Base-by-base conservation (phyloP, 2,329 filamentous ascomycete species). In the Calonectria hongkongensis region DNA sequence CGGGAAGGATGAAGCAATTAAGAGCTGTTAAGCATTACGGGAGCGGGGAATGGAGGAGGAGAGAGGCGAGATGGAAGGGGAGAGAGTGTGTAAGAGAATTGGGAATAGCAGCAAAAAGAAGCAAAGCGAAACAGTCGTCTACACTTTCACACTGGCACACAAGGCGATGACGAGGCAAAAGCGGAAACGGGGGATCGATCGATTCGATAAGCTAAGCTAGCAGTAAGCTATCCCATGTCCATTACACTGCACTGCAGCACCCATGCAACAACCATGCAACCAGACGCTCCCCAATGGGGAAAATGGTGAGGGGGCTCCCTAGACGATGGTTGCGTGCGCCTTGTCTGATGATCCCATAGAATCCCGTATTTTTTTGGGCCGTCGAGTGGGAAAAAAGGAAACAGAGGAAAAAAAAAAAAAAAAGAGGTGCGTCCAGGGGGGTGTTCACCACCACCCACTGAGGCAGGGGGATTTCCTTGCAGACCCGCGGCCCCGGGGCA, bases 11-110 rank as follows among this genome's bases (percentile, higher is more conserved):
- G 68, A 68, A 71, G 76, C 71, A 74, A 73, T 70, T 65, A 74
- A 75, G 70, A 18, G 69, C 70, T 48, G 73, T 64, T 79, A 73
- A 78, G 45, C 70, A 66, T 66, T 66, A 68, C 43, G 63, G 72
- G 66, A 63, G 66, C 62, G 62, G 67, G 27, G 45, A 66, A 69
- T 68, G 70, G 72, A 70, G 50, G 64, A 63, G 63, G 39, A 67
- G 70, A 71, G 64, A 67, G 65, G 73, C 71, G 64, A 66, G 65
- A 56, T 66, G 48, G 68, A 73, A 63, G 54, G 56, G 39, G 27
- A 48, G 54, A 54, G 54, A 54, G 33, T 33, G 63, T 62, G 54
- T 65, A 60, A 62, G 66, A 68, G 27, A 62, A 33, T 48, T 43
- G 45, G 27, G 48, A 68, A 43, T 41, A 65, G 47, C 28, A 58